Evolutionary conservation across 495 filamentous ascomycete species (phyloP), one percentile per base, ranked within the genome.

Genomic region (Daldinia bambusicola): DNA sequence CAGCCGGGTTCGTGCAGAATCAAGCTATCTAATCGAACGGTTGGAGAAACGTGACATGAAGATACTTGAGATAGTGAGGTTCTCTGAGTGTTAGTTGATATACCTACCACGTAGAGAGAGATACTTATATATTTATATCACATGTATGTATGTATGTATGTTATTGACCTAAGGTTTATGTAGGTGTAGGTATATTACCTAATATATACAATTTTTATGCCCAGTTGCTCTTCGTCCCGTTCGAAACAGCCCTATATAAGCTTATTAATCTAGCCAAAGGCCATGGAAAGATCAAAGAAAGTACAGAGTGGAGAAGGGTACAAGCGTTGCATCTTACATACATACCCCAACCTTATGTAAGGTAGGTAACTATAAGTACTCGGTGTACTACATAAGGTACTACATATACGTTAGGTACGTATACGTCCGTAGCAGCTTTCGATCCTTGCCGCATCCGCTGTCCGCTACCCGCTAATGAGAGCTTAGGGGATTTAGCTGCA

Each of bases 71-170:
- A 26, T 26, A 26, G 26, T 26, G 26, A 26, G 3, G 26, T 26
- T 26, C 26, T 26, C 1, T 26, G 26, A 3, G 26, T 26, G 26
- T 26, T 26, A 26, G 1, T 26, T 26, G 26, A 26, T 26, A 26
- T 26, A 43, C 40, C 40, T 43, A 43, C 34, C 26, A 26, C 26
- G 26, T 26, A 26, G 26, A 26, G 26, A 36, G 2, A 36, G 4
- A 34, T 34, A 34, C 32, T 4, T 36, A 36, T 10, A 36, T 36
- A 36, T 5, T 10, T 36, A 36, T 10, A 36, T 36, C 26, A 36
- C 34, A 51, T 18, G 48, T 51, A 51, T 16, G 45, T 51, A 51
- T 51, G 48, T 51, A 51, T 4, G 48, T 51, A 51, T 26, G n/a
- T n/a, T n/a, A n/a, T n/a, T n/a, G n/a, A n/a, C n/a, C n/a, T n/a